A percentile compares a stretch with the other conserved stretches of the same genome.
phyloP scores from a whole-genome alignment of 495 filamentous ascomycete species.

The Aspergillus avenaceus region DNA sequence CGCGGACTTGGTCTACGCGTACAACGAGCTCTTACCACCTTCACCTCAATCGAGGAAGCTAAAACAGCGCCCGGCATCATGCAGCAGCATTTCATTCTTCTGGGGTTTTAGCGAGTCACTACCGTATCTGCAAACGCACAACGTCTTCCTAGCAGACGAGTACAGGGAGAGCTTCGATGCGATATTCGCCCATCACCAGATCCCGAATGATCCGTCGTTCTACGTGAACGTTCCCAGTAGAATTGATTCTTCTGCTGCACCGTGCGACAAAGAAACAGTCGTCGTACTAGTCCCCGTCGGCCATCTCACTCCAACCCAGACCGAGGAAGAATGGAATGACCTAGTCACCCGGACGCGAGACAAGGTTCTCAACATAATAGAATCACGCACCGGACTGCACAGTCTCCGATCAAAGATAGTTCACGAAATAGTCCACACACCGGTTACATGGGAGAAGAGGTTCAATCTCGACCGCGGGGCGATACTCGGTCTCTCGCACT shows the following conservation, averaged over 20 bases:
- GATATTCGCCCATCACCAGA: conserved; percentile 61
- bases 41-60: conserved; percentile 45
- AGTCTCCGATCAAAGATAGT: conserved; percentile 41
- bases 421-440: conserved; percentile 60
- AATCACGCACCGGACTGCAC: conserved; percentile 46
- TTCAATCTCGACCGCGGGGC: conserved; percentile 71
- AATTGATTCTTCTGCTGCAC: conserved; percentile 61
- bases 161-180: conserved; percentile 66
- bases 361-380: conserved; percentile 52
- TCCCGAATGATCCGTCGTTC: conserved; percentile 63
- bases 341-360: conserved; percentile 48
- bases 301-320: conserved; percentile 39
- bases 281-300: conserved; percentile 67
- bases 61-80: conserved; percentile 47
- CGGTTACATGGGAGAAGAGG: conserved; percentile 51
- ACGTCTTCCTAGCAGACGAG: conserved; percentile 68
- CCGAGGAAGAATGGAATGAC: conserved; percentile 51
- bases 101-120: conserved; percentile 57
- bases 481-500: conserved; percentile 63
- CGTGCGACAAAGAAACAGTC: conserved; percentile 53
- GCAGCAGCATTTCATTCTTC: conserved; percentile 71
- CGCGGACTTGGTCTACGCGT: conserved; percentile 67
- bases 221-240: conserved; percentile 69
- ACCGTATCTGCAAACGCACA: conserved; percentile 60
- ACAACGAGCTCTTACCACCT: conserved; percentile 57